Evolutionary conservation across 2,329 filamentous ascomycete species (phyloP).

Genomic region (Trichophyton verrucosum): DNA sequence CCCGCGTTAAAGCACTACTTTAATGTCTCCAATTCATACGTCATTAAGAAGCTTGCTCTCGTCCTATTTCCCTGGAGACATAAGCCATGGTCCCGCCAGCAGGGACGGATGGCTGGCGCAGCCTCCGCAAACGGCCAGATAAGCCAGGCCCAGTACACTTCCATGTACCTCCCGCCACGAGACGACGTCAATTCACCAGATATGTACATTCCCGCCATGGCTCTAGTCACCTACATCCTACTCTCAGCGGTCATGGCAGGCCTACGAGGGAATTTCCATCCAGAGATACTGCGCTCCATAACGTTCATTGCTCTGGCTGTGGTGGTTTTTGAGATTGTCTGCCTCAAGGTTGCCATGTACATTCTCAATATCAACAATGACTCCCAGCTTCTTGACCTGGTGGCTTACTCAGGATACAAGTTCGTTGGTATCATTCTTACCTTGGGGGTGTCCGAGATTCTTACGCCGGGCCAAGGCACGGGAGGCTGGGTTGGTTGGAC

Average conservation of each 20-base stretch:
- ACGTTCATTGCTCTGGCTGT: slow-evolving; percentile 73
- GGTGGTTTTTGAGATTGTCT: slow-evolving; percentile 76
- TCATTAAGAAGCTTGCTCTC: slow-evolving; percentile 81
- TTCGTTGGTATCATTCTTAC: slow-evolving; percentile 95
- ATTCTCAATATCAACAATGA: slow-evolving; percentile 88
- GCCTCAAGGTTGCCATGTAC: slow-evolving; percentile 84
- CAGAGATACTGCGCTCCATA: slow-evolving; percentile 81
- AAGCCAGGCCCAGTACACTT: slow-evolving; percentile 43
- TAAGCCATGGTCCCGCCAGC: slow-evolving; percentile 91
- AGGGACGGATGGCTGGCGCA: slow-evolving; percentile 42
- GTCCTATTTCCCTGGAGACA: slow-evolving; percentile 97
- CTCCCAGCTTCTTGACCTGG: slow-evolving; percentile 80
- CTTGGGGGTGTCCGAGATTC: slow-evolving; percentile 62
- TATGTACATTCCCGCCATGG: slow-evolving; percentile 99
- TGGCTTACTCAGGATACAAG: slow-evolving; percentile 97
- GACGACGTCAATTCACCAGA: slow-evolving; percentile 97
- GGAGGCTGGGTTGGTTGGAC: slow-evolving; percentile 81
- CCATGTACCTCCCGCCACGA: slow-evolving; percentile 69
- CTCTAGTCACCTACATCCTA: slow-evolving; percentile 91
- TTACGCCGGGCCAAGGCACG: slow-evolving; percentile 67
- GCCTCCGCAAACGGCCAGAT: slow-evolving; percentile 46
- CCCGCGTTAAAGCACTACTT: slow-evolving; percentile 96
- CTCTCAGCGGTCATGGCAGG: slow-evolving; percentile 84
- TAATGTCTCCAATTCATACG: slow-evolving; percentile 96
- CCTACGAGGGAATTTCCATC: slow-evolving; percentile 80